These are phyloP conservation scores for Vitis riparia DNA, from an alignment of 164 flowering plant genomes.

Conservation along the genomic window DNA sequence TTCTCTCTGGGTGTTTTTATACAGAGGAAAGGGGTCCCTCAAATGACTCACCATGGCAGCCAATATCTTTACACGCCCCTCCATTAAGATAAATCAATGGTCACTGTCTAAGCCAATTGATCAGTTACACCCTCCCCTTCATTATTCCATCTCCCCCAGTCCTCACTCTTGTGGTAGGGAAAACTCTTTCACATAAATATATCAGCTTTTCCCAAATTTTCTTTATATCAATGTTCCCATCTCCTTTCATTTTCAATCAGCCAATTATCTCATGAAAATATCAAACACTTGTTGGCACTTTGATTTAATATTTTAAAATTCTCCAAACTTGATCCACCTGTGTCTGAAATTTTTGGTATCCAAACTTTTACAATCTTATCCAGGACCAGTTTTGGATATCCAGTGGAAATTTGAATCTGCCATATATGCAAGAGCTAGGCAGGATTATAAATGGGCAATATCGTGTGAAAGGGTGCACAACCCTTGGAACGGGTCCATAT, in stretches of 20 bases:
- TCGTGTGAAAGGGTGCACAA: constrained; percentile 15
- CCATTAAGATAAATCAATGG: too few relatives aligned
- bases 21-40: too few relatives aligned
- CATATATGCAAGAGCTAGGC: not conserved
- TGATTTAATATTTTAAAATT: too few relatives aligned
- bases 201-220: too few relatives aligned
- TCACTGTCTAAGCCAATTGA: too few relatives aligned
- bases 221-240: too few relatives aligned
- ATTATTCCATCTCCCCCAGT: too few relatives aligned
- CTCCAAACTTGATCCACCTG: not conserved
- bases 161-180: too few relatives aligned
- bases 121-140: too few relatives aligned
- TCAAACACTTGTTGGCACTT: not conserved
- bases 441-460: constrained; percentile 7
- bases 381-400: constrained; percentile 19
- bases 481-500: constrained; percentile 10
- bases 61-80: too few relatives aligned
- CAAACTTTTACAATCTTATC: constrained; percentile 19
- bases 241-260: not conserved
- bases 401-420: constrained; percentile 13
- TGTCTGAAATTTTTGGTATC: not conserved
- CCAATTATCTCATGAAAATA: not conserved
- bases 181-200: too few relatives aligned
- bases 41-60: too few relatives aligned
- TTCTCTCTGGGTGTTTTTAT: not conserved